Evolutionary conservation across 805 yeast species (phyloP).

Genomic region (Candida adriatica): DNA sequence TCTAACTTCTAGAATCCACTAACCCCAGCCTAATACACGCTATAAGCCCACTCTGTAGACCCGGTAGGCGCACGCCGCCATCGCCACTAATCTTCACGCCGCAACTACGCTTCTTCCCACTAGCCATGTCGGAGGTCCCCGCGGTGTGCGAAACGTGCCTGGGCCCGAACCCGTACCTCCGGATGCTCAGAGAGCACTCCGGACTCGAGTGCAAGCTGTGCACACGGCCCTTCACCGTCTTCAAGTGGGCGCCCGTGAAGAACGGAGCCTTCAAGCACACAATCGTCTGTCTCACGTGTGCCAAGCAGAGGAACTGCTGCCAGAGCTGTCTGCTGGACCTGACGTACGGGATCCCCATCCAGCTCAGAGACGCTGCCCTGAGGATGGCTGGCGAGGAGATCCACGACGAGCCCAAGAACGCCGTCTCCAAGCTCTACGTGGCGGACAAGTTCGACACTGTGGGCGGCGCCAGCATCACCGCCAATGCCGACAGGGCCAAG

Average conservation of each 20-base stretch:
- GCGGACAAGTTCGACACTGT: conserved; percentile 32
- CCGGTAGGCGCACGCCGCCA: no score
- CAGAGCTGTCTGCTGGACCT: conserved; percentile 84
- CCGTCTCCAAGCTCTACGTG: conserved; percentile 47
- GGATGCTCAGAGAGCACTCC: conserved; percentile 59
- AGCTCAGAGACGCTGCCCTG: conserved; percentile 73
- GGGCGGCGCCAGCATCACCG: conserved; percentile 31
- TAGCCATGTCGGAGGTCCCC: conserved; percentile 36
- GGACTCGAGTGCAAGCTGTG: conserved; percentile 87
- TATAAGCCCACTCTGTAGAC: no score
- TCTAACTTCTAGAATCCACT: no score
- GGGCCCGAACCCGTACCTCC: conserved; percentile 59
- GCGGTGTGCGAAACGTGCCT: conserved; percentile 70
- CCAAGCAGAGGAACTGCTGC: conserved; percentile 75
- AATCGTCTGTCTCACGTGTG: conserved; percentile 71
- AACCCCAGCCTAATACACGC: no score
- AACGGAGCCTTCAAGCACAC: conserved; percentile 50
- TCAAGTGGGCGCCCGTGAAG: conserved; percentile 57
- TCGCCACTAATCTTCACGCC: no score
- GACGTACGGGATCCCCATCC: conserved; percentile 72
- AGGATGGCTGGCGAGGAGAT: conserved; percentile 54
- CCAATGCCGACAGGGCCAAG: conserved; percentile 35
- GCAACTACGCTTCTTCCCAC: no score
- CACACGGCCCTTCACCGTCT: conserved; percentile 77
- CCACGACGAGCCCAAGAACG: conserved; percentile 35